Conservation (phyloP, 2,329 filamentous ascomycete genomes). For the Fonsecaea multimorphosa region DNA sequence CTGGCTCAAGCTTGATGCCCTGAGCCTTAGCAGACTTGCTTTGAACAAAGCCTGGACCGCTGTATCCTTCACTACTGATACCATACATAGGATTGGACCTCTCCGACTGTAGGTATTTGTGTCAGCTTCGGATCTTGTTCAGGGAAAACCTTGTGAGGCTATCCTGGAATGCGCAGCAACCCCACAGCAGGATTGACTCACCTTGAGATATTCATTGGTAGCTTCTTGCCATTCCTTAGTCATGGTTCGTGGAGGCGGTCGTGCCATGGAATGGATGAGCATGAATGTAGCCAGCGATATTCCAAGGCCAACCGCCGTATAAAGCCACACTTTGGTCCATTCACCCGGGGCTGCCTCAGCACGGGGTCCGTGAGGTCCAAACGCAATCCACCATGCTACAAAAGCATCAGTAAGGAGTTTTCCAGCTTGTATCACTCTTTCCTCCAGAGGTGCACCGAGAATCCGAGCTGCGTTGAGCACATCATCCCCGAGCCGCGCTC, state of each 20-base stretch:
- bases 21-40: constrained; percentile 52
- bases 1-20: constrained; percentile 37
- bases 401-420: constrained; percentile 39
- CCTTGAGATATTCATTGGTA: constrained; percentile 91
- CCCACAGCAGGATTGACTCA: constrained; percentile 55
- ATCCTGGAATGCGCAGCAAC: constrained; percentile 2
- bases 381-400: constrained; percentile 97
- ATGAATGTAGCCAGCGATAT: constrained; percentile 75
- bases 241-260: constrained; percentile 81
- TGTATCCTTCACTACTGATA: constrained; percentile 78
- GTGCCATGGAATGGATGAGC: constrained; percentile 72
- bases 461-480: constrained; percentile 12
- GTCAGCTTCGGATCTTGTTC: constrained; percentile 22
- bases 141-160: background rate
- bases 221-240: constrained; percentile 96
- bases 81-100: constrained; percentile 86
- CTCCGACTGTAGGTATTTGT: constrained; percentile 66
- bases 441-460: background rate
- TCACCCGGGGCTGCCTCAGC: constrained; percentile 83
- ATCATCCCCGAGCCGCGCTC: background rate
- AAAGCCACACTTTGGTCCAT: constrained; percentile 76
- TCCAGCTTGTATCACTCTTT: constrained; percentile 10
- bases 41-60: constrained; percentile 79
- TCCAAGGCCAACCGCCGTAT: constrained; percentile 71
- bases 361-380: constrained; percentile 93